These are phyloP conservation scores for Caloboletus firmus DNA, from an alignment of 1,284 basidiomycete genomes.

Conservation along the genomic window DNA sequence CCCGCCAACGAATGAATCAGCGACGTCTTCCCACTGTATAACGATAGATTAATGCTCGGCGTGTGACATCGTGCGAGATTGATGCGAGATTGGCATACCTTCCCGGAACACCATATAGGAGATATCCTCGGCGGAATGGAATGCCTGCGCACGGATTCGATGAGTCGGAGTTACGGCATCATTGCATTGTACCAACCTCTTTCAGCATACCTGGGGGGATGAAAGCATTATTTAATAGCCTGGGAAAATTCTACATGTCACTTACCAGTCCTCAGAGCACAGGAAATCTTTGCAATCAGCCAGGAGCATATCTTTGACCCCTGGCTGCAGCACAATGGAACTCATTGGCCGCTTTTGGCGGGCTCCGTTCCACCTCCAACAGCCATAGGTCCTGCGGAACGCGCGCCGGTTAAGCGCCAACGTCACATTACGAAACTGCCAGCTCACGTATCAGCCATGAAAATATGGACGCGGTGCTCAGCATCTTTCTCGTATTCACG, in stretches of 20 bases:
- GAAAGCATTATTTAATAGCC: conserved; percentile 12
- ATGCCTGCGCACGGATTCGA: conserved; percentile 53
- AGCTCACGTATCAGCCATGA: conserved; percentile 80
- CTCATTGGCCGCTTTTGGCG: conserved; percentile 84
- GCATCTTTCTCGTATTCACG: conserved; percentile 85
- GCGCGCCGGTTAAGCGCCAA: conserved; percentile 6
- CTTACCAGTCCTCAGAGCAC: conserved; percentile 78
- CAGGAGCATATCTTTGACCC: conserved; percentile 84
- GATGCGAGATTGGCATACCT: conserved; percentile 50
- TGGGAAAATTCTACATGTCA: conserved; percentile 18
- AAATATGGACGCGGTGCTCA: conserved; percentile 83
- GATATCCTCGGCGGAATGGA: conserved; percentile 82
- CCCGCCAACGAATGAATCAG: conserved; percentile 84
- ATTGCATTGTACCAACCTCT: conserved; percentile 53
- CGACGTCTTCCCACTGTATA: conserved; percentile 73
- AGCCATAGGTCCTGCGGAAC: conserved; percentile 56
- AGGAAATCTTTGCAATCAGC: conserved; percentile 83
- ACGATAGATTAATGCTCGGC: conserved; percentile 12
- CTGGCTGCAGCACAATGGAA: conserved; percentile 81
- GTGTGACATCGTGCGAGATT: not conserved
- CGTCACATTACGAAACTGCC: conserved; percentile 9
- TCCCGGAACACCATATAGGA: conserved; percentile 81
- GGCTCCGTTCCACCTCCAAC: conserved; percentile 85
- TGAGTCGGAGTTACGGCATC: conserved; percentile 21
- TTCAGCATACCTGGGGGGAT: conserved; percentile 72